Evolutionary conservation across 78 protist species (phyloP).

Genomic region (Planoprotostelium fungivorum): DNA sequence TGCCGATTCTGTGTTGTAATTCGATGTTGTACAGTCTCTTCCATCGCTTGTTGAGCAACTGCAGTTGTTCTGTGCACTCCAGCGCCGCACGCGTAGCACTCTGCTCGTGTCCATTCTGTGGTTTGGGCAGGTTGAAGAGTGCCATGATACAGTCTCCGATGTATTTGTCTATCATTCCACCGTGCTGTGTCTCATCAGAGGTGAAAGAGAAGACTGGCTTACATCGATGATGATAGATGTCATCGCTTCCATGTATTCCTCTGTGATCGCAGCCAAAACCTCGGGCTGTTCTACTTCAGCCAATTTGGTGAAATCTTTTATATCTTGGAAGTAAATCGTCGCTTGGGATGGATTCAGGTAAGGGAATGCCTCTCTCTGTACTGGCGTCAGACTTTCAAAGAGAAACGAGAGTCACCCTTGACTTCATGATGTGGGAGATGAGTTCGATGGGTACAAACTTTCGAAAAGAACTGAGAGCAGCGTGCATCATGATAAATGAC

Average conservation of each 20-base stretch:
- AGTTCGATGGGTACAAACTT: neutral
- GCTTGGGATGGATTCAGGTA: neutral
- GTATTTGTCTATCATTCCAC: neutral
- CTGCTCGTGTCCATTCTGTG: neutral
- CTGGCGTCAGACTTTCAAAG: neutral
- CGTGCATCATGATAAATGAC: neutral
- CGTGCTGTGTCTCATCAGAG: neutral
- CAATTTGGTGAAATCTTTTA: neutral
- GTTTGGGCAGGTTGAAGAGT: neutral
- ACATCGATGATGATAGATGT: neutral
- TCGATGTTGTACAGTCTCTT: neutral
- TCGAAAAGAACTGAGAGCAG: neutral
- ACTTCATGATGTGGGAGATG: neutral
- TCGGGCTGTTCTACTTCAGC: neutral
- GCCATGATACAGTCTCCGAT: neutral
- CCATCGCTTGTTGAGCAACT: neutral
- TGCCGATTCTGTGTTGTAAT: constrained; percentile 34
- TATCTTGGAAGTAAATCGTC: neutral
- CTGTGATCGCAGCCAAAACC: neutral
- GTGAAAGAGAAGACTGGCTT: neutral
- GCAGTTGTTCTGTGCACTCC: neutral
- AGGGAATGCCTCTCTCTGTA: neutral
- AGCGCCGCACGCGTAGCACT: neutral
- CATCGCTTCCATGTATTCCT: neutral
- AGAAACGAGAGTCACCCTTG: neutral